A percentile compares a stretch with the other conserved stretches of the same genome.
phyloP scores from a whole-genome alignment of 805 yeast species.

The Huiozyma naganishii region DNA sequence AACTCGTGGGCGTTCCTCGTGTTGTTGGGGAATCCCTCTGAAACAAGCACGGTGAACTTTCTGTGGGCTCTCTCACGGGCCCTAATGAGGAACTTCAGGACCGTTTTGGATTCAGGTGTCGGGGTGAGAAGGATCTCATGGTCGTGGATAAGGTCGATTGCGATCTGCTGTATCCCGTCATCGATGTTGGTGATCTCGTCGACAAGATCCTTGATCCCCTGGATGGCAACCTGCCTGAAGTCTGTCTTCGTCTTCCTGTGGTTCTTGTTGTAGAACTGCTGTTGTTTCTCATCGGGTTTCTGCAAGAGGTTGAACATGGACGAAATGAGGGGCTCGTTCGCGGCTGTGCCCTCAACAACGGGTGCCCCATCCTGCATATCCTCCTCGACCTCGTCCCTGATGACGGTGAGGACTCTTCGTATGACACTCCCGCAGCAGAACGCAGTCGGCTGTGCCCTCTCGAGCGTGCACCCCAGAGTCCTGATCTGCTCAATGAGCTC shows the following conservation, averaged over 20 bases:
- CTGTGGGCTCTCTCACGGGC: conserved; percentile 70
- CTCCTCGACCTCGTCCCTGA: conserved; percentile 76
- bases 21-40: conserved; percentile 88
- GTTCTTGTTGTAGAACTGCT: conserved; percentile 4
- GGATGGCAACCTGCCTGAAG: conserved; percentile 74
- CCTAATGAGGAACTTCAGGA: conserved; percentile 70
- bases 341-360: background rate
- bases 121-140: conserved; percentile 76
- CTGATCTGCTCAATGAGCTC: conserved; percentile 66
- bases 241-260: conserved; percentile 34
- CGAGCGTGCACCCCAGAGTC: conserved; percentile 56
- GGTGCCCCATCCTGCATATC: conserved; percentile 19
- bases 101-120: conserved; percentile 89
- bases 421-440: conserved; percentile 84
- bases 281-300: conserved; percentile 29
- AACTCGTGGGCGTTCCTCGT: conserved; percentile 66
- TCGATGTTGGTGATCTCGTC: conserved; percentile 86
- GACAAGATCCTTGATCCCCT: conserved; percentile 82
- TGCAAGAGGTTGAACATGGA: conserved; percentile 82
- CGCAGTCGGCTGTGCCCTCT: conserved; percentile 80
- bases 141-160: conserved; percentile 89
- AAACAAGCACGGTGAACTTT: conserved; percentile 81
- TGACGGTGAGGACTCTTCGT: conserved; percentile 74
- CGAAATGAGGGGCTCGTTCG: conserved; percentile 47
- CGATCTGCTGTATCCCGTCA: conserved; percentile 84